A percentile compares a stretch with the other conserved stretches of the same genome.
phyloP scores from a whole-genome alignment of 495 filamentous ascomycete genomes.

The Penicillium arizonense region DNA sequence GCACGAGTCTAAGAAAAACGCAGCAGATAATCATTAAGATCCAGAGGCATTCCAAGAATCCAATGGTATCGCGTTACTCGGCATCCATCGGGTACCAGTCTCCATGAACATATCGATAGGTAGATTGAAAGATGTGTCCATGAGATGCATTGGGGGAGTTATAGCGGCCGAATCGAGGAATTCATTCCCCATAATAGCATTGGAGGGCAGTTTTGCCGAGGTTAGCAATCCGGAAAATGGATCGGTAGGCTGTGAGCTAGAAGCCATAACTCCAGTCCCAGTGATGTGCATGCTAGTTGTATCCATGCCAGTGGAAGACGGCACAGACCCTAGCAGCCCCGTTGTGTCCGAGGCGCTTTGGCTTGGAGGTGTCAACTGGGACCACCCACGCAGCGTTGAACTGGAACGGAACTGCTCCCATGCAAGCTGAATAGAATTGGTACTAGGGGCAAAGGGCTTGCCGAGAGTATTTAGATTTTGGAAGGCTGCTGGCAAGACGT shows the following conservation, averaged over 20 bases:
- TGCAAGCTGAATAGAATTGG: neutral
- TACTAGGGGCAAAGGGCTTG: neutral
- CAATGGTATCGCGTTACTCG: no score
- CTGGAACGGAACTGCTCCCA: constrained; percentile 6
- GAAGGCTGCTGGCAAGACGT: neutral
- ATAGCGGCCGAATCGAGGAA: neutral
- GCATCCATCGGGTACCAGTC: no score
- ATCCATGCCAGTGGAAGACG: no score
- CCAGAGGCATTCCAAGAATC: no score
- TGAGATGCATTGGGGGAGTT: neutral
- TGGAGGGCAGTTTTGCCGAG: no score
- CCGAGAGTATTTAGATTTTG: neutral
- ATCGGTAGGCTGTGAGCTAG: no score
- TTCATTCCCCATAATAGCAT: neutral
- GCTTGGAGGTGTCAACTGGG: neutral
- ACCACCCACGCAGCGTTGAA: neutral
- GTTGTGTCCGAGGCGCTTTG: neutral
- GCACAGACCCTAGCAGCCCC: no score
- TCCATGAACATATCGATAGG: neutral
- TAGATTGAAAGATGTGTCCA: constrained; percentile 1
- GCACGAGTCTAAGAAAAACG: no score
- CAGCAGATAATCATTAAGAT: no score
- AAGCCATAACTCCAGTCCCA: no score
- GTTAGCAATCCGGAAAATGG: no score
- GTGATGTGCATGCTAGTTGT: no score